Conservation (phyloP, 768 basidiomycete species). For the Hirschioporus abietinus region DNA sequence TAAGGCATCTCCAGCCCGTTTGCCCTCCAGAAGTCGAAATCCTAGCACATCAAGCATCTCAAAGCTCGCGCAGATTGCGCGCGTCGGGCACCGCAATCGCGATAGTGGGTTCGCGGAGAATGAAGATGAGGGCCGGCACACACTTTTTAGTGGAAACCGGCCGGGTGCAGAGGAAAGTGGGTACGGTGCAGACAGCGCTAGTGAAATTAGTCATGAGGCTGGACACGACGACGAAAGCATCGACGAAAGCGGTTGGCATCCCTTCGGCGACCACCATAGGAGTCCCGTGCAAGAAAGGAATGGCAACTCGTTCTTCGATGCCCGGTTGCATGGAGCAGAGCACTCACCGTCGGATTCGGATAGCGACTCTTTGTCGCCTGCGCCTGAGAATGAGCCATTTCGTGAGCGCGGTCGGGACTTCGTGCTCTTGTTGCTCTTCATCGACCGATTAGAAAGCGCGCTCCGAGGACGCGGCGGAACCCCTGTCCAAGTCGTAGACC, state of each 20-base stretch:
- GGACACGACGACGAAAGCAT: slow-evolving; percentile 20
- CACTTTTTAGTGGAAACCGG: too few species aligned
- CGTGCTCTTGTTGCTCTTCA: slow-evolving; percentile 17
- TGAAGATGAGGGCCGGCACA: too few species aligned
- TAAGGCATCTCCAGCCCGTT: slow-evolving; percentile 16
- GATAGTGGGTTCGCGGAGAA: too few species aligned
- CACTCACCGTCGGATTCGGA: slow-evolving; percentile 20
- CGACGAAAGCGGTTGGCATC: slow-evolving; percentile 39
- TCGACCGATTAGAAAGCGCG: slow-evolving; percentile 12
- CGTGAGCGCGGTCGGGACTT: slow-evolving; percentile 4
- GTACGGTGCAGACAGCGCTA: too few species aligned
- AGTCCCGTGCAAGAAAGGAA: slow-evolving; percentile 17
- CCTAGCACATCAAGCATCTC: slow-evolving; percentile 2
- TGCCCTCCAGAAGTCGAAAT: slow-evolving; percentile 14
- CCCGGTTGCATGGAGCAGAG: slow-evolving; percentile 26
- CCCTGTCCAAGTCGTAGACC: slow-evolving; percentile 52
- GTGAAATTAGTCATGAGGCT: slow-evolving; percentile 4
- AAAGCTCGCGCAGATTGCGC: too few species aligned
- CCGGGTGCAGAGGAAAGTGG: too few species aligned
- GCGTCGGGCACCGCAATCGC: too few species aligned
- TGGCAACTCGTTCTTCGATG: slow-evolving; percentile 17
- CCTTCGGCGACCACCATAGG: slow-evolving; percentile 41
- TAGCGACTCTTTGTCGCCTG: slow-evolving; percentile 18
- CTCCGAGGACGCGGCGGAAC: slow-evolving; percentile 7
- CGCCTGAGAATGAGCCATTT: slow-evolving; percentile 4